Base-by-base conservation (phyloP, 2,329 filamentous ascomycete genomes). In the Triangularia setosa region DNA sequence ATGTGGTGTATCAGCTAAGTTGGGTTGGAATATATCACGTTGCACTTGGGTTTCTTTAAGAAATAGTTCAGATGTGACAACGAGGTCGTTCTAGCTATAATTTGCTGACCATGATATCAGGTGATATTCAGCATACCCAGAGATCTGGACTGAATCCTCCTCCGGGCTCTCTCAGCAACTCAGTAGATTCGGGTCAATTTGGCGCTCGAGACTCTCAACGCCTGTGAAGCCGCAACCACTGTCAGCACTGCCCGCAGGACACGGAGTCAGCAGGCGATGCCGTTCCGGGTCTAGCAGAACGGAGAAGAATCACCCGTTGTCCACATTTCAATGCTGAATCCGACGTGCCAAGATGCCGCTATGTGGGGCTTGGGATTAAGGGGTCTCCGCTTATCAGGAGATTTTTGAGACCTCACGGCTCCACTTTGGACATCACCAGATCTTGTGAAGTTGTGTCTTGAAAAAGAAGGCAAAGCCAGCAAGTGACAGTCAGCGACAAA, bases 401-500 rank as follows among this genome's bases (percentile, higher is more conserved):
- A 48, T 21, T 48, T 48, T 48, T 48, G 40, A 18, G 18, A 48
- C 40, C 40, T 48, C n/a, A 48, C n/a, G 40, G 2, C 40, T 48
- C 40, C 40, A 48, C 40, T 27, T 35, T 58, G 14, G 52, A 25
- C 63, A 61, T 61, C 28, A n/a, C 23, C 25, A 28, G 53, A n/a
- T 14, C 58, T 60, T 55, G 11, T 33, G 53, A n/a, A 7, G 54
- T 60, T 55, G 11, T 33, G 40, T 18, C 52, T 18, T 33, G 52
- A 48, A 2, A 23, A 48, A 8, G n/a, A 48, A 21, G 35, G n/a
- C 40, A 48, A 21, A n/a, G 40, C 4, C 40, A 33, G 6, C n/a
- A 18, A 21, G 27, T 61, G 14, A 28, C 25, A 23, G 16, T 61
- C 16, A 23, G 25, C 16, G 56, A 25, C 56, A 12, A 44, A 48